Conservation (phyloP, 352 stramenopile species). For the Phytophthora foliorum region DNA sequence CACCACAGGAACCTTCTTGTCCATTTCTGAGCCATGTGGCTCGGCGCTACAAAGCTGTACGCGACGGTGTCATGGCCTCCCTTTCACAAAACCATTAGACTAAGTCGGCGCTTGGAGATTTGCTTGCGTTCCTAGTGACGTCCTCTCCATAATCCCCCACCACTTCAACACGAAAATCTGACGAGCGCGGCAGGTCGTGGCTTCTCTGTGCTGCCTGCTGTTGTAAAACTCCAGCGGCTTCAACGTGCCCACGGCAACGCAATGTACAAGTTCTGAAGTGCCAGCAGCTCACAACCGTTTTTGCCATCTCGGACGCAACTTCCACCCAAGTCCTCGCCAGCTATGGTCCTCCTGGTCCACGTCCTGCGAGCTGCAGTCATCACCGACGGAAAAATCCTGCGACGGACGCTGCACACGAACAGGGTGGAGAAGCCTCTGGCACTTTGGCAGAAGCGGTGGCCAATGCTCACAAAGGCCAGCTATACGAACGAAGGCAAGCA, state of each 20-base stretch:
- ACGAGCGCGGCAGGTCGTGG: slow-evolving; percentile 14
- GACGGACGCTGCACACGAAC: slow-evolving; percentile 26
- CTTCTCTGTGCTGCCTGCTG: slow-evolving; percentile 23
- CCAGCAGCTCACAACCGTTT: slow-evolving; percentile 24
- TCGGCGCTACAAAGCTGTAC: slow-evolving; percentile 17
- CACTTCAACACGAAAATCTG: slow-evolving; percentile 31
- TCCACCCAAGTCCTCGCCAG: background rate
- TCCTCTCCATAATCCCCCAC: slow-evolving; percentile 10
- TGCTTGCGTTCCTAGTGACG: slow-evolving; percentile 33
- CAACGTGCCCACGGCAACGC: slow-evolving; percentile 17
- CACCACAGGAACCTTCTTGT: slow-evolving; percentile 22
- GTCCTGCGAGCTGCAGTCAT: slow-evolving; percentile 22
- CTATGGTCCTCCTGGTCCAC: slow-evolving; percentile 30
- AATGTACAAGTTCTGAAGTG: slow-evolving; percentile 14
- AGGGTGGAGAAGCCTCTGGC: slow-evolving; percentile 22
- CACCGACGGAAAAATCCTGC: slow-evolving; percentile 22
- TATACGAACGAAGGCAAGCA: slow-evolving; percentile 28
- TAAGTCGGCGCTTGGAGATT: slow-evolving; percentile 22
- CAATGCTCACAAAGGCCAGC: slow-evolving; percentile 30
- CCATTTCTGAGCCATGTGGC: slow-evolving; percentile 4
- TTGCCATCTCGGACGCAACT: slow-evolving; percentile 19
- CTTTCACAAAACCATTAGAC: slow-evolving; percentile 10
- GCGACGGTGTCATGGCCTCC: slow-evolving; percentile 22
- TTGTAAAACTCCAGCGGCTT: slow-evolving; percentile 11
- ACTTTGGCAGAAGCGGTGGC: slow-evolving; percentile 40